A percentile compares a stretch with the other conserved stretches of the same genome.
Evolutionary conservation across 176 grass and related monocot genomes (phyloP).

Genomic region (Coix lacrymajobi): DNA sequence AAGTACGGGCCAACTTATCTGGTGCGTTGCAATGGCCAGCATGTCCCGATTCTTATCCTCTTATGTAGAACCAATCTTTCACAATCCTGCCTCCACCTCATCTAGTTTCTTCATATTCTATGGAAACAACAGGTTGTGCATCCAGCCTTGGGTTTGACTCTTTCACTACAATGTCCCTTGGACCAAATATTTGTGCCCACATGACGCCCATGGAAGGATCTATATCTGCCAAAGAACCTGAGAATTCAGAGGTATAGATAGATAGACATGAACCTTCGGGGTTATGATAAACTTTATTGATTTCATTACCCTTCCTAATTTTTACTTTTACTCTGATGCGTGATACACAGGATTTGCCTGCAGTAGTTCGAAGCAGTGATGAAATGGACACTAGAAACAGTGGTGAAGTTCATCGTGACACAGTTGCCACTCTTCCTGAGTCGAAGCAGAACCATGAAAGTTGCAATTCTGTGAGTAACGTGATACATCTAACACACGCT

Average conservation of each 20-base stretch:
- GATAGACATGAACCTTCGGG: not conserved
- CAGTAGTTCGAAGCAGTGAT: slow-evolving; percentile 29
- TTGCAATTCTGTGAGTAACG: slow-evolving; percentile 30
- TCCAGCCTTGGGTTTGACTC: slow-evolving; percentile 36
- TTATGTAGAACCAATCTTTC: not conserved
- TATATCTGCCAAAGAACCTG: slow-evolving; percentile 31
- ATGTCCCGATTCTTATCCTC: not conserved
- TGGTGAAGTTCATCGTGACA: slow-evolving; percentile 18
- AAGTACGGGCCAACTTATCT: not conserved
- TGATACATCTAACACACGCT: not conserved
- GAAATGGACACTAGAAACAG: slow-evolving; percentile 30
- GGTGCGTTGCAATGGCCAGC: not conserved
- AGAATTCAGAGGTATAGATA: slow-evolving; percentile 40
- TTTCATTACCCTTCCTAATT: slow-evolving; percentile 19
- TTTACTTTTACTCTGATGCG: slow-evolving; percentile 4
- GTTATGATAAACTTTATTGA: slow-evolving; percentile 8
- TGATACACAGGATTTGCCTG: slow-evolving; percentile 40
- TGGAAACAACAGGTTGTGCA: slow-evolving; percentile 32
- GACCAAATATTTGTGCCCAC: slow-evolving; percentile 38
- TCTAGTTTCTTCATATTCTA: not conserved
- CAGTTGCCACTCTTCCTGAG: slow-evolving; percentile 27
- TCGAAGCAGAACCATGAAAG: slow-evolving; percentile 31
- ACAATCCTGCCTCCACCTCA: not conserved
- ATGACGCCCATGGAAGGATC: slow-evolving; percentile 35
- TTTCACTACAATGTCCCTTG: slow-evolving; percentile 39